Base-by-base conservation (phyloP, 371 early-diverging fungal genomes). In the Mortierella sp. region DNA sequence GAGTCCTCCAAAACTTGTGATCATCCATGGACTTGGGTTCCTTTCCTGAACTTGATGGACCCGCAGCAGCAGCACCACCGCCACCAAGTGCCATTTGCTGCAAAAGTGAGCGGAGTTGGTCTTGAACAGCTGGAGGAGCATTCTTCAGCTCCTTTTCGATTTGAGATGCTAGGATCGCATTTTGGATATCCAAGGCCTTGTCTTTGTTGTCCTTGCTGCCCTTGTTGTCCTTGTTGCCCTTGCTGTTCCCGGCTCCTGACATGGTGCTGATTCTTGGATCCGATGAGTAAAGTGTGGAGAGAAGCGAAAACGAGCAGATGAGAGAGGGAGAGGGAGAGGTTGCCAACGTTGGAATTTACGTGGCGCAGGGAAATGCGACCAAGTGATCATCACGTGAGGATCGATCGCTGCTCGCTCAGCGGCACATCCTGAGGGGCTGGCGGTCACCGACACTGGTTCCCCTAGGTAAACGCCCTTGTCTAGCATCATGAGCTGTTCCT, bases 1-100 rank as follows among this genome's bases (percentile, higher is more conserved):
- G 98, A 10, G 98, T 97, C 64, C 83, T 91, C 98, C 98, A 98
- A 67, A 98, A 98, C 81, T 93, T 89, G 84, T 96, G 95, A 18
- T 85, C 84, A 2, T 79, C 82, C 69, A 83, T 82, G 21, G 84
- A 81, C 62, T 86, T 88, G 30, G 76, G 76, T 14, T 56, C 66
- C 52, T 61, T 69, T 53, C 66, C 61, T 13, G 59, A 54, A 5
- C 39, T 26, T 3, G 46, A 50, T 7, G 42, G 55, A 21, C 38
- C 43, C 18, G 53, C 34, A 13, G 19, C 58, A 8, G 12, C 66
- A 7, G 61, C 68, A 23, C 38, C 54, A 8, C 50, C 59, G 27
- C 54, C 31, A 2, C 48, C 39, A 9, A 76, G 51, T 7, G 66
- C 58, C 66, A 76, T 54, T 26, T 69, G 70, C 50, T 76, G 70